These are phyloP conservation scores for Phytophthora pseudosyringae DNA, from an alignment of 352 stramenopile genomes.

Conservation along the genomic window DNA sequence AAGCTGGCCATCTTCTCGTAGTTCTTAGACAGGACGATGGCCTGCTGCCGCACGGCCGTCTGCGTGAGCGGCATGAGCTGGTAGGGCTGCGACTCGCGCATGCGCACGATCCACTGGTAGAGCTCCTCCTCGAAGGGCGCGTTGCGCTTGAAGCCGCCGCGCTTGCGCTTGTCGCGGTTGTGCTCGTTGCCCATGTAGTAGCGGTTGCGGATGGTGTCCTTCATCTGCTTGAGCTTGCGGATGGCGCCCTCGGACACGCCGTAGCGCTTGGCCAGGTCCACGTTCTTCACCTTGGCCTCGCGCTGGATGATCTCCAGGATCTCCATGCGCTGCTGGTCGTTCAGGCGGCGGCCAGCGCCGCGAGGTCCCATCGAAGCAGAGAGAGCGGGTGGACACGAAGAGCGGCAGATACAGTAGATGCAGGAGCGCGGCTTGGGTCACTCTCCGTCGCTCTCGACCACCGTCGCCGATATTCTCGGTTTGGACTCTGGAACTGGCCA, in stretches of 20 bases:
- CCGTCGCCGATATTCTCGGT: constrained; percentile 8
- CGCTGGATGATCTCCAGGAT: constrained; percentile 84
- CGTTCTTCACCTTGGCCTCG: constrained; percentile 88
- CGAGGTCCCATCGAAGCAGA: constrained; percentile 62
- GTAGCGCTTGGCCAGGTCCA: constrained; percentile 86
- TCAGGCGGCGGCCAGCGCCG: constrained; percentile 79
- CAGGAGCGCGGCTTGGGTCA: background rate
- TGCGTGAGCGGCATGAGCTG: constrained; percentile 87
- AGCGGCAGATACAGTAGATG: background rate
- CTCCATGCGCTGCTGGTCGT: constrained; percentile 91
- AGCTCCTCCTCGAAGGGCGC: constrained; percentile 87
- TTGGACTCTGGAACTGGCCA: constrained; percentile 7
- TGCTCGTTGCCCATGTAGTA: constrained; percentile 86
- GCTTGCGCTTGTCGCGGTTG: constrained; percentile 89
- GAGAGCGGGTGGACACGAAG: background rate
- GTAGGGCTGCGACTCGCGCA: constrained; percentile 83
- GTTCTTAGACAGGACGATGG: constrained; percentile 84
- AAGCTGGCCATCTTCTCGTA: constrained; percentile 87
- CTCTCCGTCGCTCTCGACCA: constrained; percentile 8
- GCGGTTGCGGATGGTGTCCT: constrained; percentile 82
- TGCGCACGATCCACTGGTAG: constrained; percentile 86
- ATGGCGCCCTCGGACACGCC: constrained; percentile 88
- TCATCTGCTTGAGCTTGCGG: constrained; percentile 90
- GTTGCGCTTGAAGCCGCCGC: constrained; percentile 83
- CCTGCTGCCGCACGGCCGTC: constrained; percentile 84